A percentile compares a stretch with the other conserved stretches of the same genome.
Conservation (phyloP, 2,329 filamentous ascomycete species). For the Cladobotryum protrusum region DNA sequence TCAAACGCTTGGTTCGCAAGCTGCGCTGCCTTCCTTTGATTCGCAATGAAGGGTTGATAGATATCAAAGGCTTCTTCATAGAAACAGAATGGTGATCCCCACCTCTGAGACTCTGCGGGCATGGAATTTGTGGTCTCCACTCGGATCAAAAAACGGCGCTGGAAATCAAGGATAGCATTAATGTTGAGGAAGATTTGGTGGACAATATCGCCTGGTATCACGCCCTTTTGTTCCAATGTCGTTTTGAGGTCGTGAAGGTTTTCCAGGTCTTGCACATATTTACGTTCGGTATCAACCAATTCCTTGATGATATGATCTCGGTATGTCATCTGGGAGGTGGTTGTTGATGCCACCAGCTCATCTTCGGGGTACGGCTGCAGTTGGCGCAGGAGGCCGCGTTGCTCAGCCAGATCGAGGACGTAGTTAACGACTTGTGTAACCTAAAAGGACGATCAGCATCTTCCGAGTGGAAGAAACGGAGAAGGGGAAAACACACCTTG, state of each 20-base stretch:
- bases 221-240: conserved; percentile 77
- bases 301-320: conserved; percentile 87
- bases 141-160: conserved; percentile 87
- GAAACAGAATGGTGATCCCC: conserved; percentile 84
- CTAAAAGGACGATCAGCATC: conserved; percentile 15
- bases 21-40: conserved; percentile 83
- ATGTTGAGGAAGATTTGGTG: conserved; percentile 97
- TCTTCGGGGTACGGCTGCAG: conserved; percentile 52
- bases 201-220: conserved; percentile 81
- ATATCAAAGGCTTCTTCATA: conserved; percentile 86
- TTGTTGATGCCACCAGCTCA: conserved; percentile 35
- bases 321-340: conserved; percentile 64
- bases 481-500: conserved; percentile 54
- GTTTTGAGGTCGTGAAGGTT: conserved; percentile 90
- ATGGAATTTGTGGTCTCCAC: conserved; percentile 93
- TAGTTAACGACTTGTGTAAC: conserved; percentile 89
- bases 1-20: conserved; percentile 82
- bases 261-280: conserved; percentile 95
- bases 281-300: conserved; percentile 88
- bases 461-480: neutral
- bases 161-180: conserved; percentile 90
- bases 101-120: conserved; percentile 70
- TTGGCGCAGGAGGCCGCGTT: conserved; percentile 66
- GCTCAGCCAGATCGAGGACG: conserved; percentile 79
- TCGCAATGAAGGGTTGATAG: conserved; percentile 95